Conservation (phyloP, 305 asterid genomes). For the Salvia sclarea region DNA sequence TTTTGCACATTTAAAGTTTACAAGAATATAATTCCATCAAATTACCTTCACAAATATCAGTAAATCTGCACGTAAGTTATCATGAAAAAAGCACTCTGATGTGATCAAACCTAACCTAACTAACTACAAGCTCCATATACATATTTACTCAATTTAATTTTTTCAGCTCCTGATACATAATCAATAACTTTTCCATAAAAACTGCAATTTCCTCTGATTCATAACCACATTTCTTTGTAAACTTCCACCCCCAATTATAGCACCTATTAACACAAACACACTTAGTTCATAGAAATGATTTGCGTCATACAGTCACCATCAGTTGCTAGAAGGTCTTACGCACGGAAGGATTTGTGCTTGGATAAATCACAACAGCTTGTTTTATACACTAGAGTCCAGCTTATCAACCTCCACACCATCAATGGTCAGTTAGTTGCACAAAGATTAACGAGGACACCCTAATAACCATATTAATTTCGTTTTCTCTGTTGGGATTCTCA, state of each 20-base stretch:
- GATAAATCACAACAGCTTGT: not conserved
- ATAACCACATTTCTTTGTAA: not conserved
- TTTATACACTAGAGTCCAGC: not conserved
- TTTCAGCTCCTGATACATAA: not conserved
- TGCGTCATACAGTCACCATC: not conserved
- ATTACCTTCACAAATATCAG: not conserved
- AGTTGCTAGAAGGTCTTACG: not conserved
- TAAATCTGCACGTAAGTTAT: not conserved
- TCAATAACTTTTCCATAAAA: not conserved
- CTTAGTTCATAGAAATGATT: not conserved
- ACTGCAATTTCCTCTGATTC: not conserved
- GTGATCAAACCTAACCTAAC: not conserved
- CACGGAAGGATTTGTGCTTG: too few species aligned
- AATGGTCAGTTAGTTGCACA: not conserved
- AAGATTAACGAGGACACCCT: not conserved
- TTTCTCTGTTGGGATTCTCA: not conserved
- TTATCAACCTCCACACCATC: slow-evolving; percentile 7
- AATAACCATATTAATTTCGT: slow-evolving; percentile 12
- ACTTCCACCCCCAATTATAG: not conserved
- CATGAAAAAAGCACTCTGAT: not conserved
- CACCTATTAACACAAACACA: not conserved
- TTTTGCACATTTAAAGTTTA: slow-evolving; percentile 3
- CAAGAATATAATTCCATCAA: not conserved
- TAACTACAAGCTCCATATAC: not conserved
- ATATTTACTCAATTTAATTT: not conserved